Conservation (phyloP, 2,329 filamentous ascomycete species). For the Rutstroemia sp. region DNA sequence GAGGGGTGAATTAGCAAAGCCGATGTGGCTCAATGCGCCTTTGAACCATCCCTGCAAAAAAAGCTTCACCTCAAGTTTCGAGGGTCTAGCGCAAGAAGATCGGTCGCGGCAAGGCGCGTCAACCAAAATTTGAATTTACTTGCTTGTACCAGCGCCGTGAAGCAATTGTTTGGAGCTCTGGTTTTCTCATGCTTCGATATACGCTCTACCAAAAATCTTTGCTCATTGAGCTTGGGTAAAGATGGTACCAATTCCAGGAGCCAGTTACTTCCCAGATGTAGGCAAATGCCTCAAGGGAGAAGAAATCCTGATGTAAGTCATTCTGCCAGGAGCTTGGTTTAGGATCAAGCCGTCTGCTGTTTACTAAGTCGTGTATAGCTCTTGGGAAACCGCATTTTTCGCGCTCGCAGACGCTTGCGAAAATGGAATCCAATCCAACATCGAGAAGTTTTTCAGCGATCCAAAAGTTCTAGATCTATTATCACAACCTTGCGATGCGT, state of each 20-base stretch:
- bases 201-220: conserved; percentile 18
- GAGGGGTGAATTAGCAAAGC: too few species aligned
- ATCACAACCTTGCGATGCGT: conserved; percentile 60
- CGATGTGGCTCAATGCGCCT: too few species aligned
- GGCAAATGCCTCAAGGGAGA: conserved; percentile 79
- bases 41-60: not conserved
- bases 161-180: conserved; percentile 1
- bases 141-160: not conserved
- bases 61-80: not conserved
- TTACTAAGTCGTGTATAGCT: conserved; percentile 34
- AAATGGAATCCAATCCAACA: conserved; percentile 48
- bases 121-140: conserved; percentile 6
- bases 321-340: not conserved
- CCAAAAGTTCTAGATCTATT: conserved; percentile 61
- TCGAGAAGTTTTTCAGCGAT: conserved; percentile 61
- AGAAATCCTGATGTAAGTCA: conserved; percentile 67
- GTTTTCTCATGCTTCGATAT: conserved; percentile 24
- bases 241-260: conserved; percentile 66
- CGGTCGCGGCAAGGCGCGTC: conserved; percentile 15
- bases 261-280: conserved; percentile 74
- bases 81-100: conserved; percentile 1
- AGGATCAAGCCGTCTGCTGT: not conserved
- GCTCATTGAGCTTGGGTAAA: conserved; percentile 38
- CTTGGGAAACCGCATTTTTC: conserved; percentile 53
- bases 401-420: conserved; percentile 50